Evolutionary conservation across 225 moss, liverwort and hornwort species (phyloP).

Genomic region (Pseudisothecium myosuroides): DNA sequence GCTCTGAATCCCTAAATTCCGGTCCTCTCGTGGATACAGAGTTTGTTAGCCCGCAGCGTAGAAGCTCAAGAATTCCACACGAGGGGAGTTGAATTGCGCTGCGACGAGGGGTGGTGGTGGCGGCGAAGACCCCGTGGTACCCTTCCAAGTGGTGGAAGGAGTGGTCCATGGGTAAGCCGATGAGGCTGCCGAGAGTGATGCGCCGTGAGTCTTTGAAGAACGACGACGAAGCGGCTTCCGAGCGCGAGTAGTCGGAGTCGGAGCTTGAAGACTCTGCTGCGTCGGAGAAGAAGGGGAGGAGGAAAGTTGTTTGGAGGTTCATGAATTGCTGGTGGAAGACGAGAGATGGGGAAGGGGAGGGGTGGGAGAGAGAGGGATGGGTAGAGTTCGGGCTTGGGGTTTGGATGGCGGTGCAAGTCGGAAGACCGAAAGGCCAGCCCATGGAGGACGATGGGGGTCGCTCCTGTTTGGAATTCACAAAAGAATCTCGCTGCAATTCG

Average conservation of each 20-base stretch:
- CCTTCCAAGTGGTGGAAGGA: conserved; percentile 21
- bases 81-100: conserved; percentile 1
- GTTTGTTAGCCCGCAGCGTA: conserved; percentile 4
- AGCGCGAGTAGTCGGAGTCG: conserved; percentile 10
- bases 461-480: not conserved
- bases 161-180: conserved; percentile 34
- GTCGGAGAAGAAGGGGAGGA: conserved; percentile 37
- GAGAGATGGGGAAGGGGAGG: not conserved
- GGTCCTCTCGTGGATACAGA: not conserved
- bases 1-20: not conserved
- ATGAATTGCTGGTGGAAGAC: conserved; percentile 28
- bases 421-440: conserved; percentile 38
- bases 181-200: conserved; percentile 43
- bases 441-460: not conserved
- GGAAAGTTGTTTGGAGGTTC: conserved; percentile 32
- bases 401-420: conserved; percentile 19
- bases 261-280: conserved; percentile 24
- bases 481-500: not conserved
- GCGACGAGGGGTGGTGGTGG: not conserved
- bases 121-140: not conserved
- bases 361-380: not conserved
- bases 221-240: conserved; percentile 26
- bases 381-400: not conserved
- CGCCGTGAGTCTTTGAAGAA: conserved; percentile 43
- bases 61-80: conserved; percentile 29